Conservation (phyloP, 345 rosid genomes). For the Eucalyptus erythrocorys region DNA sequence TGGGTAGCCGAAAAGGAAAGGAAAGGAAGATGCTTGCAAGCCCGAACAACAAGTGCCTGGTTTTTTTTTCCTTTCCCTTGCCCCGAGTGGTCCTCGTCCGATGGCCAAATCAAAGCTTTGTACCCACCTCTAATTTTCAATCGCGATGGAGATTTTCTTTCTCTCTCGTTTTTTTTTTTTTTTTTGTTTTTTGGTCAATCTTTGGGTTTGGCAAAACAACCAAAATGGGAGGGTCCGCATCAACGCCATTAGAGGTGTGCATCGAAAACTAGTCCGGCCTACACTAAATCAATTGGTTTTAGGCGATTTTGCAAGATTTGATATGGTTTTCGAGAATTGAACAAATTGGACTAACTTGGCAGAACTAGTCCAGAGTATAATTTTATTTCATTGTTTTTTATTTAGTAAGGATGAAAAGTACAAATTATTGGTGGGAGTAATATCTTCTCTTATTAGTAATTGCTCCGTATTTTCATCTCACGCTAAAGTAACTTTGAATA, state of each 20-base stretch:
- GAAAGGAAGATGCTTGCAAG: neutral
- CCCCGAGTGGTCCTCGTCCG: neutral
- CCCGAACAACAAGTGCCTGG: neutral
- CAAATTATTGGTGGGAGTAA: no score
- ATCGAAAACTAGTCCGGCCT: no score
- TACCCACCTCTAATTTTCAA: neutral
- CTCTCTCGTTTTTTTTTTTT: neutral
- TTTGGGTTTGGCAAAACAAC: neutral
- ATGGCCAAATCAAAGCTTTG: neutral
- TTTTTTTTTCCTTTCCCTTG: neutral
- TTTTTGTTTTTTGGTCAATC: no score
- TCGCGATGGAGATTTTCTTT: neutral
- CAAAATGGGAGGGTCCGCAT: rapidly evolving
- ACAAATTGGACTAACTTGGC: neutral
- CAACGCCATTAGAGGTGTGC: rapidly evolving
- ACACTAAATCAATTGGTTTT: rapidly evolving
- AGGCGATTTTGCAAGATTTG: no score
- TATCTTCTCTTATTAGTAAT: neutral
- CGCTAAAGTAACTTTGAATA: neutral
- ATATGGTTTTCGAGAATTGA: no score
- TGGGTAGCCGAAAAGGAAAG: neutral
- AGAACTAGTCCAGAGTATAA: no score
- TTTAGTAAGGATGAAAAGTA: no score
- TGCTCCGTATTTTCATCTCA: no score
- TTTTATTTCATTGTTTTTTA: no score